Evolutionary conservation across 1,284 basidiomycete species (phyloP).

Genomic region (Kalmanozyma brasiliensis): DNA sequence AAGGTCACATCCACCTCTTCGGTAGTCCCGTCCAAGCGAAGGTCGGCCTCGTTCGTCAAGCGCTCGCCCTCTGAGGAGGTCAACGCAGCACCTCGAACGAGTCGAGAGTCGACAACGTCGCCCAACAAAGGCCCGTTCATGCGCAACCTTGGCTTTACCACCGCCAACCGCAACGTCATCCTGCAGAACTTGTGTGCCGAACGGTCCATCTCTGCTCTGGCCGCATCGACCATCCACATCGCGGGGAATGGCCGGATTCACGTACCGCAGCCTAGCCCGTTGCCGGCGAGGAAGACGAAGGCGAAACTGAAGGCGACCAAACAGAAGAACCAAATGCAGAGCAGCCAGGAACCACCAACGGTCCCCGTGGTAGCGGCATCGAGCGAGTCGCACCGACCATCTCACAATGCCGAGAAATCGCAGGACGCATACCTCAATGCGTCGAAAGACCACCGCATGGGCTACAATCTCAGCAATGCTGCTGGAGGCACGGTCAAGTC

Average conservation of each 20-base stretch:
- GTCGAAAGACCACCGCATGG: conserved; percentile 14
- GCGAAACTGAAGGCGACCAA: conserved; percentile 1
- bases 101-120: conserved; percentile 3
- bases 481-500: conserved; percentile 37
- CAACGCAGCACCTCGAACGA: conserved; percentile 10
- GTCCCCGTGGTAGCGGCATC: neutral
- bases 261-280: conserved; percentile 15
- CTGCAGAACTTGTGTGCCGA: conserved; percentile 39
- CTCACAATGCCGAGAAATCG: conserved; percentile 5
- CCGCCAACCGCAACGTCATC: conserved; percentile 36
- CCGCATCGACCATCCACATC: conserved; percentile 32
- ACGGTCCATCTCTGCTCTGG: conserved; percentile 28
- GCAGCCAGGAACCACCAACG: too few species aligned
- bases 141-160: conserved; percentile 47
- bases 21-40: conserved; percentile 10
- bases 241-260: conserved; percentile 25
- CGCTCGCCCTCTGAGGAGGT: conserved; percentile 25
- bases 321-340: conserved; percentile 9
- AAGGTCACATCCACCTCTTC: conserved; percentile 1
- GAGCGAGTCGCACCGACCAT: neutral
- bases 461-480: conserved; percentile 21
- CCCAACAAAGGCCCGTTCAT: conserved; percentile 13
- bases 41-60: conserved; percentile 23
- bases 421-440: conserved; percentile 24
- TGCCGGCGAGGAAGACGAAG: conserved; percentile 9